These are phyloP conservation scores for Epichloe bromicola DNA, from an alignment of 2,329 filamentous ascomycete species.

Conservation along the genomic window DNA sequence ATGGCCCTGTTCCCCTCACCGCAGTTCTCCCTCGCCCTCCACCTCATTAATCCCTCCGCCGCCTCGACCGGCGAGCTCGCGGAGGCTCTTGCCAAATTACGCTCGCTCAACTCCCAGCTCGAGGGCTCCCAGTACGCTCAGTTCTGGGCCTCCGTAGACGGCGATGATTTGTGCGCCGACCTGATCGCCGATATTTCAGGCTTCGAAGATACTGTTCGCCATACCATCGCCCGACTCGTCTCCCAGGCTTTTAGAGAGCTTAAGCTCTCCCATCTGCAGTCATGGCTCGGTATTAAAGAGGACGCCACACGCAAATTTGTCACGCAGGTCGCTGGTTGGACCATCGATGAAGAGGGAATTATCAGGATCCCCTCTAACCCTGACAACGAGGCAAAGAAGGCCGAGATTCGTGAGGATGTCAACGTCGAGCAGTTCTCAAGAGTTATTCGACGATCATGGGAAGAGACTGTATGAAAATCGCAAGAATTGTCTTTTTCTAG, in stretches of 20 bases:
- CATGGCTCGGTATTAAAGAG: constrained; percentile 61
- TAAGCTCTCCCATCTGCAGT: constrained; percentile 52
- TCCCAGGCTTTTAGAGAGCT: constrained; percentile 70
- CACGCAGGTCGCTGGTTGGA: constrained; percentile 77
- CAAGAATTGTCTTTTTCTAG: background rate
- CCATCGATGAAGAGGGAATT: constrained; percentile 49
- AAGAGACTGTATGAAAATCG: constrained; percentile 40
- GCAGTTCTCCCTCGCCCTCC: constrained; percentile 87
- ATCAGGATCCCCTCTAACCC: constrained; percentile 82
- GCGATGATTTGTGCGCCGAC: constrained; percentile 90
- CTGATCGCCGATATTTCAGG: constrained; percentile 86
- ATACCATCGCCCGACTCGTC: constrained; percentile 79
- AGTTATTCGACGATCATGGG: constrained; percentile 73
- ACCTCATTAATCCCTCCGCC: constrained; percentile 77
- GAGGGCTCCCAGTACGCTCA: constrained; percentile 78
- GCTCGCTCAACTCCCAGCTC: constrained; percentile 72
- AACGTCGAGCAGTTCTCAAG: constrained; percentile 76
- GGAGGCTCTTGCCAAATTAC: constrained; percentile 84
- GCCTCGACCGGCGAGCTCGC: constrained; percentile 57
- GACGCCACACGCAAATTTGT: constrained; percentile 65
- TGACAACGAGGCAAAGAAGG: constrained; percentile 94
- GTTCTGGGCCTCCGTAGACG: constrained; percentile 90
- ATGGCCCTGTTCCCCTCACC: constrained; percentile 94
- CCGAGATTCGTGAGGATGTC: constrained; percentile 90
- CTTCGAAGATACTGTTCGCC: constrained; percentile 87